These are phyloP conservation scores for Alternaria metachromatica DNA, from an alignment of 2,329 filamentous ascomycete species.

Conservation along the genomic window DNA sequence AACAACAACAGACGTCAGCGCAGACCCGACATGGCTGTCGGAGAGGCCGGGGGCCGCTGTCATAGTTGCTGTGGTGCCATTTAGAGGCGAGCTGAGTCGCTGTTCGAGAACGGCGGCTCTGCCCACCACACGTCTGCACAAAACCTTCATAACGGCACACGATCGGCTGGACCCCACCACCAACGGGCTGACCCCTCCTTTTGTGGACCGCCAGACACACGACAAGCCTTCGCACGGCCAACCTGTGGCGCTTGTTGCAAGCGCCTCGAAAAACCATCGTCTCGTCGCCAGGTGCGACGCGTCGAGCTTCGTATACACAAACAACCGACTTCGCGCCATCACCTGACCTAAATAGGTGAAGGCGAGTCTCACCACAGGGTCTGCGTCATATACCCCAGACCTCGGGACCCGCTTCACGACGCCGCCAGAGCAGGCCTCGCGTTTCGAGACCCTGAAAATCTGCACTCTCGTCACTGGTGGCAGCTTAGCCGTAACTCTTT, in stretches of 20 bases:
- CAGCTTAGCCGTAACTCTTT: slow-evolving; percentile 25
- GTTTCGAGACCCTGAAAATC: slow-evolving; percentile 43
- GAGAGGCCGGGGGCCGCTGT: slow-evolving; percentile 34
- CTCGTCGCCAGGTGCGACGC: slow-evolving; percentile 43
- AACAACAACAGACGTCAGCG: slow-evolving; percentile 19
- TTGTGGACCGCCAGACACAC: slow-evolving; percentile 32
- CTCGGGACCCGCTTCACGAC: slow-evolving; percentile 34
- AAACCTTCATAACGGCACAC: slow-evolving; percentile 38
- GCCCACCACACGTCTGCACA: slow-evolving; percentile 37
- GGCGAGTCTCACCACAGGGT: slow-evolving; percentile 12
- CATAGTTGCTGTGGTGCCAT: slow-evolving; percentile 18
- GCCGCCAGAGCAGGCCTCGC: slow-evolving; percentile 29
- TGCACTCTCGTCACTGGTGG: slow-evolving; percentile 22
- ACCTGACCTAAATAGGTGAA: slow-evolving; percentile 35
- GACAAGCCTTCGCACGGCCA: slow-evolving; percentile 19
- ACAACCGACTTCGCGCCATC: slow-evolving; percentile 38
- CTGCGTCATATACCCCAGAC: slow-evolving; percentile 18
- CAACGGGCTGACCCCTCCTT: slow-evolving; percentile 43
- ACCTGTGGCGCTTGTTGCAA: slow-evolving; percentile 37
- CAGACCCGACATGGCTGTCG: slow-evolving; percentile 20
- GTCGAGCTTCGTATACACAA: slow-evolving; percentile 42
- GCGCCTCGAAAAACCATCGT: slow-evolving; percentile 29
- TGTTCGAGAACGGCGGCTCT: slow-evolving; percentile 40
- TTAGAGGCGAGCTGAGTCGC: slow-evolving; percentile 35
- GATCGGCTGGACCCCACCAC: slow-evolving; percentile 43